Percentiles rank a stretch among this genome's conserved stretches.
phyloP scores from a whole-genome alignment of 2,329 filamentous ascomycete genomes.

The Pyrenochaeta sp. region DNA sequence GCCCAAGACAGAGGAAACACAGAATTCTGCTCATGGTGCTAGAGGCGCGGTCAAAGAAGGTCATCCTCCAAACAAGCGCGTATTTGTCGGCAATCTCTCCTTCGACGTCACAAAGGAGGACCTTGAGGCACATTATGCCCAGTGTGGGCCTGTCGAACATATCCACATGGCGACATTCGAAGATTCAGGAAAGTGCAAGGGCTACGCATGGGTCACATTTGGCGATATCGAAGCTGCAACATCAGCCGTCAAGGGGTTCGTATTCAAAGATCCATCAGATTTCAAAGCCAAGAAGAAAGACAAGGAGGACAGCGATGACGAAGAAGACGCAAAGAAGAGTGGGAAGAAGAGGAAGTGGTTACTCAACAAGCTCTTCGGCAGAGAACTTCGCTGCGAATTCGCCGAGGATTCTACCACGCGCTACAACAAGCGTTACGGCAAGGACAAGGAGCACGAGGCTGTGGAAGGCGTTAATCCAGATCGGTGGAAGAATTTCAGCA shows the following conservation, averaged over 20 bases:
- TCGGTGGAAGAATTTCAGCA: slow-evolving; percentile 38
- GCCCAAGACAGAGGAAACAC: slow-evolving; percentile 52
- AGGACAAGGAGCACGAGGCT: slow-evolving; percentile 61
- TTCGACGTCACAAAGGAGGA: slow-evolving; percentile 74
- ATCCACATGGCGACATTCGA: slow-evolving; percentile 94
- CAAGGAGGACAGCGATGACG: slow-evolving; percentile 65
- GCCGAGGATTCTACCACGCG: slow-evolving; percentile 88
- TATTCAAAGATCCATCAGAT: slow-evolving; percentile 70
- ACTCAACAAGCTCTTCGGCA: slow-evolving; percentile 83
- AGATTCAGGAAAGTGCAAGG: slow-evolving; percentile 97
- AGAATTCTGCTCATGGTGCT: slow-evolving; percentile 27
- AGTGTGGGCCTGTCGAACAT: slow-evolving; percentile 83
- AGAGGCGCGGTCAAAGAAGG: slow-evolving; percentile 38
- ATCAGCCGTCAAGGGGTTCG: slow-evolving; percentile 81
- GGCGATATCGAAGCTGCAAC: slow-evolving; percentile 78
- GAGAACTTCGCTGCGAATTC: slow-evolving; percentile 86
- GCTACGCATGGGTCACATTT: slow-evolving; percentile 95
- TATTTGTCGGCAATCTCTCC: slow-evolving; percentile 76
- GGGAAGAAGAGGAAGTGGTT: slow-evolving; percentile 71
- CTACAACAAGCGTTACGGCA: slow-evolving; percentile 94
- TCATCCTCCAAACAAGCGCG: slow-evolving; percentile 76
- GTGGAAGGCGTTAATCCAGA: slow-evolving; percentile 46
- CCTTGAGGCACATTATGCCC: slow-evolving; percentile 80
- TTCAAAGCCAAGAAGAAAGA: slow-evolving; percentile 54
- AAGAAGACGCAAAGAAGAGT: slow-evolving; percentile 53